Percentiles rank a stretch among this genome's conserved stretches.
Evolutionary conservation across 2,329 filamentous ascomycete species (phyloP).

Genomic region (Fusarium virguliforme): DNA sequence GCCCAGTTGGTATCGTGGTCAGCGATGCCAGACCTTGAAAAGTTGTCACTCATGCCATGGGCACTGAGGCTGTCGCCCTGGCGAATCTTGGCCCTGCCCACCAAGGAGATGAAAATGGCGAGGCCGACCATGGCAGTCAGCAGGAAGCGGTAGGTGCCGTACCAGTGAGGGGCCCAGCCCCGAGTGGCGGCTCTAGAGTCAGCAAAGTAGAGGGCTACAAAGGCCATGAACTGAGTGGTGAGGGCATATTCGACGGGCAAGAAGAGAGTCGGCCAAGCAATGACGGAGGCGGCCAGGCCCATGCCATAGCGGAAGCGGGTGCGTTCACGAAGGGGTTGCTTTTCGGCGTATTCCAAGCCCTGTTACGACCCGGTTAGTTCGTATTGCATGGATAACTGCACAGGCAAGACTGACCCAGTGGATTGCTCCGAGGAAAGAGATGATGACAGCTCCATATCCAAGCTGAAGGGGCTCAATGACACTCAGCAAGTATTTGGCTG

Average conservation of each 20-base stretch:
- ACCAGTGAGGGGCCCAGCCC: conserved; percentile 90
- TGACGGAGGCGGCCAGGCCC: conserved; percentile 82
- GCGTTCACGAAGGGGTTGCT: conserved; percentile 71
- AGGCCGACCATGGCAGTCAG: conserved; percentile 90
- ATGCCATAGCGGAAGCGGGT: conserved; percentile 87
- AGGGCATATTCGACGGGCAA: conserved; percentile 89
- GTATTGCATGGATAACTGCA: fast-evolving
- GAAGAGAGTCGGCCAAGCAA: conserved; percentile 92
- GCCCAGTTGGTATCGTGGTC: conserved; percentile 63
- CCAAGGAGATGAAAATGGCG: conserved; percentile 84
- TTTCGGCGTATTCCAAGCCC: conserved; percentile 87
- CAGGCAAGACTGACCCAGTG: conserved; percentile 75
- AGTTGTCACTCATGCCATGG: conserved; percentile 57
- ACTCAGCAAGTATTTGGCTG: conserved; percentile 79
- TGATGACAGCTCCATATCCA: conserved; percentile 91
- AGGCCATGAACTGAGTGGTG: conserved; percentile 88
- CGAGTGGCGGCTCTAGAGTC: conserved; percentile 80
- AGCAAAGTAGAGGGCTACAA: conserved; percentile 88
- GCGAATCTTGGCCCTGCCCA: conserved; percentile 85
- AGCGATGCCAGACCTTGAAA: conserved; percentile 56
- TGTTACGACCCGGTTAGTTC: conserved; percentile 35
- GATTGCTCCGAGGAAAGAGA: conserved; percentile 93
- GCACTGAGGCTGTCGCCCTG: conserved; percentile 52
- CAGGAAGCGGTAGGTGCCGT: conserved; percentile 90
- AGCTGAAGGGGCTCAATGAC: conserved; percentile 90